phyloP scores from a whole-genome alignment of 2,329 filamentous ascomycete genomes.

The Hyphodiscus sp. region DNA sequence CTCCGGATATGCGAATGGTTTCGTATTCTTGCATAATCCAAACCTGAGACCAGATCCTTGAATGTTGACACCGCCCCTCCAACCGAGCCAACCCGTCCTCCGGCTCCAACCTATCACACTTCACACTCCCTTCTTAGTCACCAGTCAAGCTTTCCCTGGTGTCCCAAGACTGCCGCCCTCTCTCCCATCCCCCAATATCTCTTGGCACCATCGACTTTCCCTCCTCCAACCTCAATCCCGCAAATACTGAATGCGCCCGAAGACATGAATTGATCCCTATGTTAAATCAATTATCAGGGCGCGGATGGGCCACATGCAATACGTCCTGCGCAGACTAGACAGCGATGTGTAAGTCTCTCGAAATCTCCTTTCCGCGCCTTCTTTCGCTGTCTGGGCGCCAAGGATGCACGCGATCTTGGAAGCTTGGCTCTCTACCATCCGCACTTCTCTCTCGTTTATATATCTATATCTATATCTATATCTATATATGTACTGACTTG shows the following conservation, averaged over 20 bases:
- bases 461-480: no score
- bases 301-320: neutral
- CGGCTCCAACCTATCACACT: no score
- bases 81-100: no score
- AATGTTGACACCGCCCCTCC: no score
- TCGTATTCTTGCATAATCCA: no score
- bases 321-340: slow-evolving; percentile 1
- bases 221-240: neutral
- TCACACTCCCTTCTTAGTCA: no score
- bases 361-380: neutral
- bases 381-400: slow-evolving; percentile 7
- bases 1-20: no score
- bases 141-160: slow-evolving; percentile 1
- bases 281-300: neutral
- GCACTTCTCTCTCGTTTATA: neutral
- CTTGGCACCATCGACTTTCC: neutral
- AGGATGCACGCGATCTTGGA: slow-evolving; percentile 3
- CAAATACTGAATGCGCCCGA: neutral
- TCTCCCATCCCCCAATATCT: neutral
- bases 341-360: neutral
- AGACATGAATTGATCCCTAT: neutral
- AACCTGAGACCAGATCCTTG: no score
- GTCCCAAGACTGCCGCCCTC: neutral
- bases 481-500: slow-evolving; percentile 12
- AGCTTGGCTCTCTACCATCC: slow-evolving; percentile 8